Evolutionary conservation across 768 basidiomycete genomes (phyloP).

Genomic region (Psilocybe tampanensis): DNA sequence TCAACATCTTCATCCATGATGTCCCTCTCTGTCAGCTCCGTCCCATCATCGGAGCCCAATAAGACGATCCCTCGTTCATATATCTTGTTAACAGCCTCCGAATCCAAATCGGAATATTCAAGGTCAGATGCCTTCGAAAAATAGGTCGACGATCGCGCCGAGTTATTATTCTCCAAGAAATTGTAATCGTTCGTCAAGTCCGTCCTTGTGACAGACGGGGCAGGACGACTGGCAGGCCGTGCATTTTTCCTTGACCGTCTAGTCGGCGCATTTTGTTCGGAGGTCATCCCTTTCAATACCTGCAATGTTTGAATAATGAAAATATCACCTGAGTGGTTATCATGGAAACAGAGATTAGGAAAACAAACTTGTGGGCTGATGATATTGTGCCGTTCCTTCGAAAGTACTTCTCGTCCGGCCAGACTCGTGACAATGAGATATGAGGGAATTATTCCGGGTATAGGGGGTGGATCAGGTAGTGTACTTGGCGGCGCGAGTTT

Average conservation of each 20-base stretch:
- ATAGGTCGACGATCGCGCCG: slow-evolving; percentile 41
- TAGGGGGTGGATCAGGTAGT: slow-evolving; percentile 31
- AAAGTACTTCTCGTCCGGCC: slow-evolving; percentile 47
- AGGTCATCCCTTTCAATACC: slow-evolving; percentile 42
- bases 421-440: slow-evolving; percentile 50
- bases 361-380: slow-evolving; percentile 55
- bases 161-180: slow-evolving; percentile 43
- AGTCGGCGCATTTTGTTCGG: slow-evolving; percentile 20
- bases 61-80: slow-evolving; percentile 52
- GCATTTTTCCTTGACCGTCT: slow-evolving; percentile 18
- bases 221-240: slow-evolving; percentile 11
- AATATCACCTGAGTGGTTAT: not conserved
- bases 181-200: slow-evolving; percentile 49
- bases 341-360: not conserved
- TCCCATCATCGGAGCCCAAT: slow-evolving; percentile 31
- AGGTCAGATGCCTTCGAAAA: slow-evolving; percentile 41
- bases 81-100: slow-evolving; percentile 47
- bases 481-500: slow-evolving; percentile 33
- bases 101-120: slow-evolving; percentile 48
- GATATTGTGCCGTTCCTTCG: slow-evolving; percentile 49
- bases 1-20: slow-evolving; percentile 5
- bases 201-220: slow-evolving; percentile 1
- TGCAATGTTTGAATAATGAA: slow-evolving; percentile 22
- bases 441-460: slow-evolving; percentile 49
- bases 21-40: not conserved